Evolutionary conservation across 202 grass and related monocot species (phyloP).

Genomic region (Brachypodium distachyon): DNA sequence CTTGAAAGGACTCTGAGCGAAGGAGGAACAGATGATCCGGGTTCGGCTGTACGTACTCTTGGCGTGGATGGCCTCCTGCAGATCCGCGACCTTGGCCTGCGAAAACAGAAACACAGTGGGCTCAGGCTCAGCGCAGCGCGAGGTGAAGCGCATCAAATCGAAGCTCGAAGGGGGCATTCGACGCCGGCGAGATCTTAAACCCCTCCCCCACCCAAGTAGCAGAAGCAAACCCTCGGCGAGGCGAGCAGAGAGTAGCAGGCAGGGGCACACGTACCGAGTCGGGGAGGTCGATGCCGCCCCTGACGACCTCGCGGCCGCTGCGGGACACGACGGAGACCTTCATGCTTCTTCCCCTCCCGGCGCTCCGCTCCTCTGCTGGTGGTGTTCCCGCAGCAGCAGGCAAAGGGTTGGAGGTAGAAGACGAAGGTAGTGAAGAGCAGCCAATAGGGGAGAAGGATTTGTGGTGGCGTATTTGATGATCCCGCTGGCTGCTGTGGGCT

Average conservation of each 20-base stretch:
- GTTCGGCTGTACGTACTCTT: conserved; percentile 44
- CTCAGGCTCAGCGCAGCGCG: too few species aligned
- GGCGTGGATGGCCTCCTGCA: conserved; percentile 71
- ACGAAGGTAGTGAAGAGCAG: too few species aligned
- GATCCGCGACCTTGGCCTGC: conserved; percentile 91
- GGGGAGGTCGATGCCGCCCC: conserved; percentile 63
- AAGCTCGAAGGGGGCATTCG: too few species aligned
- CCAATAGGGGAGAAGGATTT: background rate
- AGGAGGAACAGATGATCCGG: background rate
- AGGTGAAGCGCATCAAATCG: too few species aligned
- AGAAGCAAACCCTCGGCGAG: background rate
- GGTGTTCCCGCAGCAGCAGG: background rate
- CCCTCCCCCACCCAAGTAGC: background rate
- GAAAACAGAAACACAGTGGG: background rate
- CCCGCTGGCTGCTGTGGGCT: too few species aligned
- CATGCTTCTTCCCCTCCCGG: conserved; percentile 20
- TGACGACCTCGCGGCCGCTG: conserved; percentile 78
- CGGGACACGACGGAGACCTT: conserved; percentile 71
- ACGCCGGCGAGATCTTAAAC: conserved; percentile 24
- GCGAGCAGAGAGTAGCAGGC: background rate
- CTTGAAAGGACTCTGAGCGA: too few species aligned
- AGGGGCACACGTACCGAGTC: conserved; percentile 27
- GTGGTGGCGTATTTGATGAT: conserved; percentile 42
- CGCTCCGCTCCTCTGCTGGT: background rate
- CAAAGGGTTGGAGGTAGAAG: background rate